Conservation (phyloP, 2,329 filamentous ascomycete species). For the Akanthomyces muscarius region DNA sequence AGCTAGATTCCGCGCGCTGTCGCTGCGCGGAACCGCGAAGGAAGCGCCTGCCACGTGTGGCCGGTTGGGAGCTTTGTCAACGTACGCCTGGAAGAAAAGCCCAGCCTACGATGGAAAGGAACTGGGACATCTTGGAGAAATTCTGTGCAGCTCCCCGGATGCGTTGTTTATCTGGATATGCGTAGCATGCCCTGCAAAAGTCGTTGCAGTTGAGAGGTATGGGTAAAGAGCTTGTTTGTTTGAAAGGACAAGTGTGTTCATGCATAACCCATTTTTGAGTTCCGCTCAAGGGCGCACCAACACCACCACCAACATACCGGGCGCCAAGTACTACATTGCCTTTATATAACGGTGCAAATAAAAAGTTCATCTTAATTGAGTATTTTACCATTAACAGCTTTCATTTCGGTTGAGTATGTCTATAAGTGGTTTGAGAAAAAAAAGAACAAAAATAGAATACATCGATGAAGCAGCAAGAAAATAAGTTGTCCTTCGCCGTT, state of each 20-base stretch:
- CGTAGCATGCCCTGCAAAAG: not conserved
- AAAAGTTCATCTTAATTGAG: too few relatives aligned
- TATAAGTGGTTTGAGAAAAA: conserved; percentile 7
- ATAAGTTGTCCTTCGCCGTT: not conserved
- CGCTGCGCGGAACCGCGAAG: not conserved
- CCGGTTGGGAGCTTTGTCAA: not conserved
- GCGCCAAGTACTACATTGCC: not conserved
- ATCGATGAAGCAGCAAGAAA: conserved; percentile 7
- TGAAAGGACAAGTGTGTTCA: conserved; percentile 13
- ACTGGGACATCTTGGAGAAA: conserved; percentile 41
- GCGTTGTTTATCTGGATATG: not conserved
- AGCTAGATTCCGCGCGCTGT: not conserved
- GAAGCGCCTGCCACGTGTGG: not conserved
- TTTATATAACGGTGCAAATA: too few relatives aligned
- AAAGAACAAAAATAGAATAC: conserved; percentile 11
- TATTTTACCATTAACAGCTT: not conserved
- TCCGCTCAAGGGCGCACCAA: not conserved
- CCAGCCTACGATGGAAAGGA: conserved; percentile 55
- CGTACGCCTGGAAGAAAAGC: conserved; percentile 52
- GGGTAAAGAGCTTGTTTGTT: not conserved
- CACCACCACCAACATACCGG: not conserved
- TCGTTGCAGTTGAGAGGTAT: not conserved
- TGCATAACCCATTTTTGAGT: not conserved
- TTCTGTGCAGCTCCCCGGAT: not conserved
- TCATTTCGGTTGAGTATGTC: conserved; percentile 7